A percentile compares a stretch with the other conserved stretches of the same genome.
phyloP scores from a whole-genome alignment of 768 basidiomycete species.

The Kwoniella shandongensis region DNA sequence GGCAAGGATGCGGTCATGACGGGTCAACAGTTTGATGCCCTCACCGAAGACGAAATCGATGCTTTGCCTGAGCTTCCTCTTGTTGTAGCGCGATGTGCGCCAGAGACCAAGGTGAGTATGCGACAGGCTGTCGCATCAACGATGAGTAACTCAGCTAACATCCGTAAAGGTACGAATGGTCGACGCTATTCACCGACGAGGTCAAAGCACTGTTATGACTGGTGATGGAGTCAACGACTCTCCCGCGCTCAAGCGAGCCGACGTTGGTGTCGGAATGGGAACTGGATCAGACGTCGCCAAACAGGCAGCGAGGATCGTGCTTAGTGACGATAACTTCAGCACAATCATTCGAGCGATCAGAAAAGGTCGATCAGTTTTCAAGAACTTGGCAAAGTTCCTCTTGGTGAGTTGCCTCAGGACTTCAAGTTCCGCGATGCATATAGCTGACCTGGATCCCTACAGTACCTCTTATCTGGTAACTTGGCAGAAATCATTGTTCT shows the following conservation, averaged over 20 bases:
- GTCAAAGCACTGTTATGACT: slow-evolving; percentile 62
- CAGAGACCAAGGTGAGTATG: slow-evolving; percentile 49
- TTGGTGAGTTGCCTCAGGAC: slow-evolving; percentile 40
- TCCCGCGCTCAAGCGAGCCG: slow-evolving; percentile 62
- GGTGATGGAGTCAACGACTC: slow-evolving; percentile 65
- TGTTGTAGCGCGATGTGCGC: slow-evolving; percentile 64
- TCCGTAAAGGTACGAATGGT: slow-evolving; percentile 57
- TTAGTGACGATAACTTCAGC: slow-evolving; percentile 67
- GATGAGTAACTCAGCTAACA: slow-evolving; percentile 56
- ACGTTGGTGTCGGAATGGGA: slow-evolving; percentile 66
- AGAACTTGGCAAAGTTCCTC: slow-evolving; percentile 63
- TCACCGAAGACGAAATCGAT: slow-evolving; percentile 62
- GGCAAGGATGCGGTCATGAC: slow-evolving; percentile 52
- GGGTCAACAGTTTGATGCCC: slow-evolving; percentile 60
- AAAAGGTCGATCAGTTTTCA: slow-evolving; percentile 65
- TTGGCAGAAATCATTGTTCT: slow-evolving; percentile 62
- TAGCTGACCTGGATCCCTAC: neutral
- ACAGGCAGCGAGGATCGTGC: slow-evolving; percentile 65
- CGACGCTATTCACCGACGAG: slow-evolving; percentile 62
- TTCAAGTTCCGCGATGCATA: too few species aligned
- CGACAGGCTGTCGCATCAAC: neutral
- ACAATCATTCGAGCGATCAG: slow-evolving; percentile 66
- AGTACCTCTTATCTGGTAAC: slow-evolving; percentile 60
- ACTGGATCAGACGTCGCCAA: slow-evolving; percentile 64
- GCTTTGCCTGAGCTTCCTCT: slow-evolving; percentile 58